Evolutionary conservation across 352 stramenopile species (phyloP).

Genomic region (Phytophthora fragariae): DNA sequence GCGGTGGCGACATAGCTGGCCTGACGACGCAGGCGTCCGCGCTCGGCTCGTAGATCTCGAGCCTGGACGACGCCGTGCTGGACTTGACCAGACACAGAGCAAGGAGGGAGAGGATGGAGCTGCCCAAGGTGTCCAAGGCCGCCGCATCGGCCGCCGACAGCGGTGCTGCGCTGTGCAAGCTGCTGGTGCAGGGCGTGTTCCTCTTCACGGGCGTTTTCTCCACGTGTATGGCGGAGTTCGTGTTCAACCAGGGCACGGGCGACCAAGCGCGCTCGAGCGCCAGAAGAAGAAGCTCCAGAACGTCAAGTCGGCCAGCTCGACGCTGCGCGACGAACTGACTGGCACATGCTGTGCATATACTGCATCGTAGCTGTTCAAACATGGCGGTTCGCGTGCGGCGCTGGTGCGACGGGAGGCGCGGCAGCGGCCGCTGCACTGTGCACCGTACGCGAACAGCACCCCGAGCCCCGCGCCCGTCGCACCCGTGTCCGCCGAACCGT

Average conservation of each 20-base stretch:
- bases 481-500: conserved; percentile 22
- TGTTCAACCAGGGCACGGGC: conserved; percentile 85
- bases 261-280: conserved; percentile 43
- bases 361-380: neutral
- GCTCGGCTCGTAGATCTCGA: too few species aligned
- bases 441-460: conserved; percentile 42
- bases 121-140: conserved; percentile 26
- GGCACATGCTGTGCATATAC: too few species aligned
- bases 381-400: conserved; percentile 62
- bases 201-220: conserved; percentile 86
- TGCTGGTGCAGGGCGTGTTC: conserved; percentile 73
- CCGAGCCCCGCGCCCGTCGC: conserved; percentile 36
- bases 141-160: neutral
- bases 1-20: too few species aligned
- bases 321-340: too few species aligned
- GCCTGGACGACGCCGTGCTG: too few species aligned
- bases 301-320: too few species aligned
- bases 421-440: conserved; percentile 37
- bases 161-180: conserved; percentile 15
- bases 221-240: conserved; percentile 80
- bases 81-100: too few species aligned
- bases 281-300: too few species aligned
- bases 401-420: conserved; percentile 73
- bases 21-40: too few species aligned
- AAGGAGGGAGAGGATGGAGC: conserved; percentile 18